Base-by-base conservation (phyloP, 139 green algal genomes). In the Chlorella sp. region DNA sequence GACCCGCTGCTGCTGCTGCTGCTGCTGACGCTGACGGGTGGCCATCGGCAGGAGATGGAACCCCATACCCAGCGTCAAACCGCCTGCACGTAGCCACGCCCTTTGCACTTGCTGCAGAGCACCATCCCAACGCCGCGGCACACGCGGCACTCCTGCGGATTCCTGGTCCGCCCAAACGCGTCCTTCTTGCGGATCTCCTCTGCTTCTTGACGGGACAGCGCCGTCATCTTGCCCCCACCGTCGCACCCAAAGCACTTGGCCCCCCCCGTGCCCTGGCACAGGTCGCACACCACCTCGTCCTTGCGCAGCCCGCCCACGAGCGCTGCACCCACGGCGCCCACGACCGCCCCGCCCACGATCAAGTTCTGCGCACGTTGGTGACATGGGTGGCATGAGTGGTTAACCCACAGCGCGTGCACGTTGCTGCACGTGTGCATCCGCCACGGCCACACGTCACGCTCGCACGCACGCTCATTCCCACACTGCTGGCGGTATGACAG, bases 281-380 rank as follows among this genome's bases (percentile, higher is more conserved):
- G 50, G 35, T 34, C 62, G 71, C 82, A 85, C 17, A 78, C 51
- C 27, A 80, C 75, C 1, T 74, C 72, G n/a, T 90, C 85, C 59
- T 77, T 77, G 63, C 77, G 79, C 1, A 87, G 49, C 14, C 76
- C 82, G 29, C 49, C 73, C 33, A 69, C 74, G 0, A 89, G 69
- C 4, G 85, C 83, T 5, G 77, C 77, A 2, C 76, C 65, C 6
- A 83, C 80, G 23, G 85, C 77, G 20, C 63, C 76, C 20, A 74
- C 62, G 2, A 89, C 74, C 26, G 82, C 79, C 5, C 85, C 69
- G 6, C 85, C 85, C 2, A 89, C 78, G 20, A 89, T 81, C n/a
- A 88, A 55, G 33, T 88, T 77, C 74, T 89, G 84, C 74, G 73
- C 23, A 2, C 23, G 34, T 35, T n/a, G n/a, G n/a, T n/a, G n/a